Base-by-base conservation (phyloP, 148 eudicot species). In the Bassia scoparia region DNA sequence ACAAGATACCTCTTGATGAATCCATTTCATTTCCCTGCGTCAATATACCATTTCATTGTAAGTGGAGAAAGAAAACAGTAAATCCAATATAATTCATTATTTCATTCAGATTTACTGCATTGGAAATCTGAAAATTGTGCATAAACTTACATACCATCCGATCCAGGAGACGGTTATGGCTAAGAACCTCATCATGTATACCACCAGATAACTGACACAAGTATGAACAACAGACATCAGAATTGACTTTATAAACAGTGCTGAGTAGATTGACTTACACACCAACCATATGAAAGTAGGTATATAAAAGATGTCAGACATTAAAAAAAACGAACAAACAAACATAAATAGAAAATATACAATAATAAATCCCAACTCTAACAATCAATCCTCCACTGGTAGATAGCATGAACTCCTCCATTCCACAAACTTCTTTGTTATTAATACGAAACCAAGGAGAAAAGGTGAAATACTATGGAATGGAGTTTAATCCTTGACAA, bases 1-100 rank as follows among this genome's bases (percentile, higher is more conserved):
- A 90, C 83, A 93, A 73, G 71, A 87, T 80, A 56, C 98, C 98
- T 80, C 98, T 86, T n/a, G 96, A 86, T 73, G 94, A 74, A 86
- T 93, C 96, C 98, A 93, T 93, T 34, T 75, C 86, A 78, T 83
- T 84, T 18, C 98, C 96, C 96, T 92, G 68, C 61, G 65, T 71
- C 31, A 62, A 27, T 73, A 62, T 69, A 43, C 61, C 65, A 53
- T 18, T 63, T 73, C 27, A 73, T 56, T 30, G 68, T 66, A 73
- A 73, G n/a, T 79, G 38, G 29, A 33, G 58, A 61, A 58, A 81
- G 20, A 31, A 17, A 68, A 7, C 46, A 41, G 12, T 14, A 41
- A 41, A 41, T 41, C 8, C 17, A 2, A 29, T 27, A 60, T 15
- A 16, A 58, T 7, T 69, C 49, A 31, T 23, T 48, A 16, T 50